phyloP scores from a whole-genome alignment of 768 basidiomycete species.

The Mrakia blollopis region DNA sequence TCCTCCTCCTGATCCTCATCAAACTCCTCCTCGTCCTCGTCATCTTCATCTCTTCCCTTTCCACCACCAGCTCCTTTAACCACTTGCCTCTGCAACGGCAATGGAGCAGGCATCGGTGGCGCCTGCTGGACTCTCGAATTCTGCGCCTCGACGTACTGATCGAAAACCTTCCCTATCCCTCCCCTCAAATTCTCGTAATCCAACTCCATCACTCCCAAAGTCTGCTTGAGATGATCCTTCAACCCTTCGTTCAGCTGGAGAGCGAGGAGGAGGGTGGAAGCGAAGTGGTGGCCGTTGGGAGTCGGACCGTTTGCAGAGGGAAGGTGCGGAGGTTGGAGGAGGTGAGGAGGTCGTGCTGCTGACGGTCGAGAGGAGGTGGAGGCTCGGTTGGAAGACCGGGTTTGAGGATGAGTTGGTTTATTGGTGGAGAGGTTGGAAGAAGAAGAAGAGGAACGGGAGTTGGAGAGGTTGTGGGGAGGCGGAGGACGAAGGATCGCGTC shows the following conservation, averaged over 20 bases:
- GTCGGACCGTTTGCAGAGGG: not conserved
- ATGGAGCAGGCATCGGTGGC: no score
- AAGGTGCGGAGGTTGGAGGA: not conserved
- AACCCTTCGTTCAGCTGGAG: constrained; percentile 11
- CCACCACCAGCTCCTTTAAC: not conserved
- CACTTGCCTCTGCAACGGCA: not conserved
- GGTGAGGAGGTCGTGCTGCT: not conserved
- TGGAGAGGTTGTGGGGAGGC: not conserved
- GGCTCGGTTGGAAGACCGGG: not conserved
- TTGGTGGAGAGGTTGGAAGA: not conserved
- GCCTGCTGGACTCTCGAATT: not conserved
- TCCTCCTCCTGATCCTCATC: not conserved
- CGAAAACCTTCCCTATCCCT: not conserved
- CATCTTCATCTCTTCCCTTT: not conserved
- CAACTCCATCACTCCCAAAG: constrained; percentile 4
- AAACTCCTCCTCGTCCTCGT: not conserved
- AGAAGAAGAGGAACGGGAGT: not conserved
- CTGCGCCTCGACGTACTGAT: constrained; percentile 17
- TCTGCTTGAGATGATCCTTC: constrained; percentile 3
- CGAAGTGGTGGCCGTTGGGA: constrained; percentile 13
- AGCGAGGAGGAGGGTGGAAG: not conserved
- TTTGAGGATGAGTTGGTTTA: not conserved
- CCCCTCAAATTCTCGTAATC: constrained; percentile 6
- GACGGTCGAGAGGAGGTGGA: not conserved
- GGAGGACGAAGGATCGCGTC: not conserved